Conservation (phyloP, 2,329 filamentous ascomycete species). For the Pseudopithomyces chartarum region DNA sequence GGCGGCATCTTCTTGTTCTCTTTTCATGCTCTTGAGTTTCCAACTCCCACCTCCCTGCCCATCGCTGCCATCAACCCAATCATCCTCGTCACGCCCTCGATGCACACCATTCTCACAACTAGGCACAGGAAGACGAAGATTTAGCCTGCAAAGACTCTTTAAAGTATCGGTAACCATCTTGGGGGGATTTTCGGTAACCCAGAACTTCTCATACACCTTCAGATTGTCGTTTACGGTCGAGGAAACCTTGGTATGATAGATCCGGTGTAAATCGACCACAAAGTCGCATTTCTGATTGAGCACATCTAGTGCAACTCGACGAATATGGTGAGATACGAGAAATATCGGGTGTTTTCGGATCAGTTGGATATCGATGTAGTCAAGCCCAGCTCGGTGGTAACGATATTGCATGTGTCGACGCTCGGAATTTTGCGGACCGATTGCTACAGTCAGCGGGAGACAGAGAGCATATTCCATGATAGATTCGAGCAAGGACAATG, state of each 20-base stretch:
- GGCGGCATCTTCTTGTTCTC: conserved; percentile 22
- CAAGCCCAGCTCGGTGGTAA: conserved; percentile 22
- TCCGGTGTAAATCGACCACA: conserved; percentile 25
- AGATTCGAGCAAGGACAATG: conserved; percentile 22
- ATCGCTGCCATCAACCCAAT: conserved; percentile 30
- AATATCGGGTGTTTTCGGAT: conserved; percentile 25
- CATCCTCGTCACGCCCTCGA: conserved; percentile 20
- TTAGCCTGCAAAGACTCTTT: conserved; percentile 20
- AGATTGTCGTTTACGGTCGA: conserved; percentile 19
- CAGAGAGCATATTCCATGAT: conserved; percentile 25
- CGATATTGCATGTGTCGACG: conserved; percentile 20
- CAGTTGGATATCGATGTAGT: conserved; percentile 26
- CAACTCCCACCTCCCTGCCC: conserved; percentile 22
- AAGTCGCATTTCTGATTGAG: conserved; percentile 26
- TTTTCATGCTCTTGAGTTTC: conserved; percentile 28
- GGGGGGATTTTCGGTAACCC: conserved; percentile 21
- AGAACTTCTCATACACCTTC: conserved; percentile 24
- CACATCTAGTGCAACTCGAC: conserved; percentile 19
- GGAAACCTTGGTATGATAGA: conserved; percentile 21
- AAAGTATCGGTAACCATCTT: conserved; percentile 23
- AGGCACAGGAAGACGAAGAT: conserved; percentile 30
- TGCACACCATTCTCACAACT: conserved; percentile 20
- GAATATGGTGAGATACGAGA: conserved; percentile 20
- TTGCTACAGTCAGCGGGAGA: conserved; percentile 21
- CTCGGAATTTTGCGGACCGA: conserved; percentile 16